Evolutionary conservation across 805 yeast genomes (phyloP).

Genomic region (Sugiyamaella qingdaonensis): DNA sequence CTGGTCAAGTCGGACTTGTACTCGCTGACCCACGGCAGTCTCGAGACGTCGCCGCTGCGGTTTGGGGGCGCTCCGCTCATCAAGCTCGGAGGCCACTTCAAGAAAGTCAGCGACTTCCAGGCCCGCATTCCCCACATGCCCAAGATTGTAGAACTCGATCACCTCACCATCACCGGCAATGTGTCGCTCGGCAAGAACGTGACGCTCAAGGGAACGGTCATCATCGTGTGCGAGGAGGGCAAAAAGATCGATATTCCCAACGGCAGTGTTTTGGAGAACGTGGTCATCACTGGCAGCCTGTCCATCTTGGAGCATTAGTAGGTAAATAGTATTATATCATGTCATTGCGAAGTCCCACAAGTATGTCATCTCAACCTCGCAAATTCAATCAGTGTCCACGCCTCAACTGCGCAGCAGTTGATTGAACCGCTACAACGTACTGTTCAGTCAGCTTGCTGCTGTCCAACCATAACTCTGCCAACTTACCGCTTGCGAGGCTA

Average conservation of each 20-base stretch:
- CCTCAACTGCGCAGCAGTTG: no score
- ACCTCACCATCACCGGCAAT: slow-evolving; percentile 95
- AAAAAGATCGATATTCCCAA: slow-evolving; percentile 96
- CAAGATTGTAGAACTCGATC: slow-evolving; percentile 91
- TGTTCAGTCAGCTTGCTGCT: background rate
- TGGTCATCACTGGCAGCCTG: slow-evolving; percentile 94
- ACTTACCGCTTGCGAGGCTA: background rate
- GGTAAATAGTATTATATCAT: background rate
- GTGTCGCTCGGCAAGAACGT: slow-evolving; percentile 87
- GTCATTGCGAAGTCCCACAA: no score
- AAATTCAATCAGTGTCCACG: no score
- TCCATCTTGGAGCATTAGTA: slow-evolving; percentile 83
- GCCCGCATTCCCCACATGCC: slow-evolving; percentile 93
- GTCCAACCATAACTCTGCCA: background rate
- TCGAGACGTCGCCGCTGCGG: slow-evolving; percentile 76
- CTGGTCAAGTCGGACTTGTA: slow-evolving; percentile 94
- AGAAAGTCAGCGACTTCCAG: slow-evolving; percentile 90
- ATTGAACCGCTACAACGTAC: slow-evolving; percentile 28
- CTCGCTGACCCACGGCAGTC: slow-evolving; percentile 85
- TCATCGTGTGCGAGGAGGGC: slow-evolving; percentile 95
- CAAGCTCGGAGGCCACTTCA: slow-evolving; percentile 94
- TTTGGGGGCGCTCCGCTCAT: slow-evolving; percentile 91
- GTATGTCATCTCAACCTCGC: no score
- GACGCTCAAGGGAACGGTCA: slow-evolving; percentile 92
- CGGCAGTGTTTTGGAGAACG: slow-evolving; percentile 91